A percentile compares a stretch with the other conserved stretches of the same genome.
Evolutionary conservation across 2,329 filamentous ascomycete genomes (phyloP).

Genomic region (Trichophyton simii): DNA sequence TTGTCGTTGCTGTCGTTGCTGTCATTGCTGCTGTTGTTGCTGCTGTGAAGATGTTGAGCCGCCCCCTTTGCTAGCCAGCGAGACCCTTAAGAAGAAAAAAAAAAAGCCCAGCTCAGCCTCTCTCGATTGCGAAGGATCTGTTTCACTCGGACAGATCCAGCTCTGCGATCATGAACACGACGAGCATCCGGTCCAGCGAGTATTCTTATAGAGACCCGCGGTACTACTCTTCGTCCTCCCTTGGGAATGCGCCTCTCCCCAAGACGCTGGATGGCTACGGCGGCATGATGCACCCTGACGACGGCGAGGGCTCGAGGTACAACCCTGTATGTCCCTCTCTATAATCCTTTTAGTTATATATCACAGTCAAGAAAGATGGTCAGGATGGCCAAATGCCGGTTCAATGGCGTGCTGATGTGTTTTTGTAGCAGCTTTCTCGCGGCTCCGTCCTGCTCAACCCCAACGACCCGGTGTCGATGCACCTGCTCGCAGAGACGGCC

Average conservation of each 20-base stretch:
- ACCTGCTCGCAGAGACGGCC: conserved; percentile 86
- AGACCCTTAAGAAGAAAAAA: too few species aligned
- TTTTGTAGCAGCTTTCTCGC: conserved; percentile 38
- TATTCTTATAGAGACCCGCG: conserved; percentile 32
- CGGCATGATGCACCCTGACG: conserved; percentile 43
- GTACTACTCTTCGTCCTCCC: conserved; percentile 26
- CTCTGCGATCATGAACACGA: conserved; percentile 18
- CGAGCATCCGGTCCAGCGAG: conserved; percentile 26
- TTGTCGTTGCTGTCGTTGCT: background rate
- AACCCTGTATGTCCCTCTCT: conserved; percentile 41
- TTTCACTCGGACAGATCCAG: background rate
- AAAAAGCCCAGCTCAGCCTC: background rate
- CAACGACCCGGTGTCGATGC: conserved; percentile 61
- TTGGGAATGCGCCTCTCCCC: conserved; percentile 19
- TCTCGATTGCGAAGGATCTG: background rate
- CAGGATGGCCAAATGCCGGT: background rate
- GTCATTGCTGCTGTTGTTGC: background rate
- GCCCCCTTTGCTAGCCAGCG: background rate
- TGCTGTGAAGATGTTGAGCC: background rate
- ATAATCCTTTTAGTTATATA: background rate
- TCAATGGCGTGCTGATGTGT: background rate
- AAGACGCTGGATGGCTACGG: conserved; percentile 49
- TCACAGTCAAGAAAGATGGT: background rate
- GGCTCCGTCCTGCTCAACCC: conserved; percentile 29
- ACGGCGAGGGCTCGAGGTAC: conserved; percentile 42